Percentiles rank a stretch among this genome's conserved stretches.
These are phyloP conservation scores for Rhynchosporium agropyri DNA, from an alignment of 2,329 filamentous ascomycete species.

Conservation along the genomic window DNA sequence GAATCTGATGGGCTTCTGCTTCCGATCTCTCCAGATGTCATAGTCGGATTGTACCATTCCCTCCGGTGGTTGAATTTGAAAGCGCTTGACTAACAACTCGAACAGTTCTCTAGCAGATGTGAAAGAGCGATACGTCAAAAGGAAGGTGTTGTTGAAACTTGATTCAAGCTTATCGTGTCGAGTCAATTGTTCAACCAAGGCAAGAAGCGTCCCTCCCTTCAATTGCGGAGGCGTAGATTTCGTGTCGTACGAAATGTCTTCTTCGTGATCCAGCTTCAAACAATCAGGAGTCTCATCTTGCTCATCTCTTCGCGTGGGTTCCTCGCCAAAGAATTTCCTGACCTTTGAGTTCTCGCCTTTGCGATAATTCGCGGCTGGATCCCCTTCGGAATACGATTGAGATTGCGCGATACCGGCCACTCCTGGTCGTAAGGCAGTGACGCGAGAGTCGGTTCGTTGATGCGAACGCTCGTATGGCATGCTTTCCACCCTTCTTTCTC, in stretches of 20 bases:
- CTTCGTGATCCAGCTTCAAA: slow-evolving; percentile 82
- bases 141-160: slow-evolving; percentile 95
- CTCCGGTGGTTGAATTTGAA: slow-evolving; percentile 88
- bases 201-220: slow-evolving; percentile 86
- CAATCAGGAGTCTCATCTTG: slow-evolving; percentile 80
- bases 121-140: slow-evolving; percentile 95
- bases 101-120: slow-evolving; percentile 89
- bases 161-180: slow-evolving; percentile 94
- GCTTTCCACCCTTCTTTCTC: slow-evolving; percentile 57
- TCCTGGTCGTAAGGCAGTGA: slow-evolving; percentile 35
- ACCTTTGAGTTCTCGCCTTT: slow-evolving; percentile 66
- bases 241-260: slow-evolving; percentile 85
- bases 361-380: slow-evolving; percentile 53
- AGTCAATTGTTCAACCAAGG: slow-evolving; percentile 91
- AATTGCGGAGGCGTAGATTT: slow-evolving; percentile 77
- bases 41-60: slow-evolving; percentile 76
- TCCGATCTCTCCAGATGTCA: slow-evolving; percentile 86
- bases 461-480: slow-evolving; percentile 60
- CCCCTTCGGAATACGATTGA: slow-evolving; percentile 64
- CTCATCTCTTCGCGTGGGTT: slow-evolving; percentile 45
- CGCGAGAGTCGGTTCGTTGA: slow-evolving; percentile 58
- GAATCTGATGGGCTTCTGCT: slow-evolving; percentile 95
- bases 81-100: slow-evolving; percentile 87
- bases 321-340: slow-evolving; percentile 67
- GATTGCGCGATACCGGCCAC: slow-evolving; percentile 44